phyloP scores from a whole-genome alignment of 1,284 basidiomycete species.

The Malassezia caprae region DNA sequence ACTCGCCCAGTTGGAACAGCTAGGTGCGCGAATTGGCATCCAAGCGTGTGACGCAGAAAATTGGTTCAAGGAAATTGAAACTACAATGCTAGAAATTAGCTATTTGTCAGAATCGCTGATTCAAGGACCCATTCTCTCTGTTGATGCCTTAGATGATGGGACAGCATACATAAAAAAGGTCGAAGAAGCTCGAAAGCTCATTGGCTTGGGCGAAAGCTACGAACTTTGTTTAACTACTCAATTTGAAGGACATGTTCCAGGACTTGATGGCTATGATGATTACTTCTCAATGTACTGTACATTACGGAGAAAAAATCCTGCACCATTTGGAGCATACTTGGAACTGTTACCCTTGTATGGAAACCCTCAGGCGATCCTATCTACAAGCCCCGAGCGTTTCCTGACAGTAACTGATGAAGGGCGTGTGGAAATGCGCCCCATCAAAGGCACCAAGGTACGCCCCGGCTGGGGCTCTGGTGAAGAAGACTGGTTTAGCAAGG shows the following conservation, averaged over 20 bases:
- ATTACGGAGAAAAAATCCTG: constrained; percentile 64
- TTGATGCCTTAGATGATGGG: constrained; percentile 17
- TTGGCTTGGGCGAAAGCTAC: constrained; percentile 83
- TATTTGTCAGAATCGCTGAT: neutral
- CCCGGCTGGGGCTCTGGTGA: constrained; percentile 41
- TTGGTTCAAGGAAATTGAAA: constrained; percentile 13
- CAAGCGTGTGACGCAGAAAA: constrained; percentile 1
- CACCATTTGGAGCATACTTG: constrained; percentile 79
- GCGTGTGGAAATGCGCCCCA: constrained; percentile 72
- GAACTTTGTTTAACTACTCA: constrained; percentile 85
- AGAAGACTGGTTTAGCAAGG: constrained; percentile 13
- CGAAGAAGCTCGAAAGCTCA: constrained; percentile 62
- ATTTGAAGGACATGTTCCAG: constrained; percentile 48
- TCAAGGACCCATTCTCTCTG: neutral
- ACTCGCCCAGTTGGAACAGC: neutral
- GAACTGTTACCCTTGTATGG: constrained; percentile 48
- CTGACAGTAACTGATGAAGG: constrained; percentile 68
- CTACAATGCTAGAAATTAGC: neutral
- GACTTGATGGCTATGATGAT: constrained; percentile 6
- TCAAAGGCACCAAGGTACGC: constrained; percentile 64
- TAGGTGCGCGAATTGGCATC: constrained; percentile 4
- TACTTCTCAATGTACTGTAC: constrained; percentile 36
- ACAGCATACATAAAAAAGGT: constrained; percentile 63
- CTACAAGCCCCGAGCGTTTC: constrained; percentile 81
- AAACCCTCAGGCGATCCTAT: constrained; percentile 52